phyloP scores from a whole-genome alignment of 176 grass and related monocot species.

The Otatea glauca region DNA sequence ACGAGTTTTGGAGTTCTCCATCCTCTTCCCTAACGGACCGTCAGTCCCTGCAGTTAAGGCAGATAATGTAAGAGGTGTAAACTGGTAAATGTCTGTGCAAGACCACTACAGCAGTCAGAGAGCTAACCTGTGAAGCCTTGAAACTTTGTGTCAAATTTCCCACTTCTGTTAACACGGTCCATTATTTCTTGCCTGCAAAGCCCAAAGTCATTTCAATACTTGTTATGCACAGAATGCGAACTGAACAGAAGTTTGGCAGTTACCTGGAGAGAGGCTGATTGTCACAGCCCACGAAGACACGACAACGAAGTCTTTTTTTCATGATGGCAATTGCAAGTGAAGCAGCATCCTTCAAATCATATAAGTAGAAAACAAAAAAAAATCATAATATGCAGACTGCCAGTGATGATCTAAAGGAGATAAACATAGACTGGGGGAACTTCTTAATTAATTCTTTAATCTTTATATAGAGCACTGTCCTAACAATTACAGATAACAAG shows the following conservation, averaged over 20 bases:
- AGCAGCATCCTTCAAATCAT: constrained; percentile 60
- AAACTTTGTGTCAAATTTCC: constrained; percentile 75
- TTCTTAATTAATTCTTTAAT: no score
- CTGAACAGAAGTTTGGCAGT: not conserved
- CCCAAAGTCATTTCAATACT: not conserved
- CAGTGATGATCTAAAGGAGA: no score
- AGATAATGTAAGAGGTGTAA: not conserved
- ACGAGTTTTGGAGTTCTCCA: constrained; percentile 80
- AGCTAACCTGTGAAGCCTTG: constrained; percentile 75
- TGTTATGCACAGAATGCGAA: not conserved
- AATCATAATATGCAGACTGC: no score
- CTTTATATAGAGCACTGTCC: no score
- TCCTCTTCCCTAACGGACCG: constrained; percentile 84
- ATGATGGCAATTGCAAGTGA: constrained; percentile 63
- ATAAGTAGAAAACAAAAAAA: no score
- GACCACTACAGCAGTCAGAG: not conserved
- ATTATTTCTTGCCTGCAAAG: constrained; percentile 87
- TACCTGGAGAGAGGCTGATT: constrained; percentile 74
- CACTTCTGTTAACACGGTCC: constrained; percentile 74
- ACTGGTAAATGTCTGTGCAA: not conserved
- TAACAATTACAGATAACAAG: no score
- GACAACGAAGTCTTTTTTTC: constrained; percentile 45
- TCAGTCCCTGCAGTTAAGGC: constrained; percentile 52
- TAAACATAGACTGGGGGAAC: no score
- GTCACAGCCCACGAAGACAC: constrained; percentile 65